Evolutionary conservation across 768 basidiomycete genomes (phyloP), one percentile per base, ranked within the genome.

Genomic region (Termitomyces sp.): DNA sequence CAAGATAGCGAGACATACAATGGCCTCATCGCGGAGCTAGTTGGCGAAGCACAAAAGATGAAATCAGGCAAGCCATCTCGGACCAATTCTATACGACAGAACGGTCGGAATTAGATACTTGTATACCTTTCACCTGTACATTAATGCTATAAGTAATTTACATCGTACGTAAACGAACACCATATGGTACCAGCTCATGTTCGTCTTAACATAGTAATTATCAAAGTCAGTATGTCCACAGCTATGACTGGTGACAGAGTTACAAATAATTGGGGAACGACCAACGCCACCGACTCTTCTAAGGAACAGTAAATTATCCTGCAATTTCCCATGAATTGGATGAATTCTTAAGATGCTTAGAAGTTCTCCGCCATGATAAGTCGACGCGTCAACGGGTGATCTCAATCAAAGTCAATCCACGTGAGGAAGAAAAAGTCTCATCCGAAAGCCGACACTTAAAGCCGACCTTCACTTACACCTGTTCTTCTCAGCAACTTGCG

Each of bases 1-100:
- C 92, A 94, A 74, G 91, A 92, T 70, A 88, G 87, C 42, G 89
- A 97, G 77, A 91, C 87, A 32, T 94, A 94, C 69, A 96, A 97
- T 73, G 88, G 86, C 15, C 79, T 95, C 60, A 97, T 97, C 62
- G 95, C 89, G 32, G 94, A 94, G 70, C 78, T 97, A 54, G 93
- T 97, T n/a, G 86, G 86, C 47, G 93, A 96, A 73, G 94, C 95
- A 38, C 91, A 92, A 70, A 92, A 90, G 73, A 80, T 86, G 57
- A 92, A 91, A 69, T 84, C 84, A 7, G 84, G 84, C 15, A 90
- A 87, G 66, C 78, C 77, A 62, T 75, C 77, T 64, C 70, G 74
- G 63, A 76, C 80, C 36, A 76, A 68, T 65, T 79, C 58, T 47
- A 50, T 57, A 63, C 62, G 80, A 63, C 79, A 83, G 65, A 81